Evolutionary conservation across 2,329 filamentous ascomycete genomes (phyloP), one percentile per base, ranked within the genome.

Genomic region (Aspergillus caelatus): DNA sequence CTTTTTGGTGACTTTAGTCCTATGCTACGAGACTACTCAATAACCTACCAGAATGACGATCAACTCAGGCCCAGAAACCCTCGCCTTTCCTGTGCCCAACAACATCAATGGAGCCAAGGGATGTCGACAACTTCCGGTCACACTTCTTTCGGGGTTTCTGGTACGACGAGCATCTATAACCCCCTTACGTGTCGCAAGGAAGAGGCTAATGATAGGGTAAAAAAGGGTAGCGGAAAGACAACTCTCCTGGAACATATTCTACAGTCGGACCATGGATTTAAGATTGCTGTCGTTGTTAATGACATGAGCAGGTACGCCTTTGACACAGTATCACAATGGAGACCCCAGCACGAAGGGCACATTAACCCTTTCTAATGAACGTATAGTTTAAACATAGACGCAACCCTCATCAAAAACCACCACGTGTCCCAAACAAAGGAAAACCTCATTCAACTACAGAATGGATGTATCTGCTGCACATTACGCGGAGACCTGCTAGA

Each of bases 381-480:
- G 8, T 30, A 0, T 32, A 86, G 85, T 0, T 79, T 90, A 57
- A 91, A 91, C 67, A 86, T 91, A 67, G 88, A 91, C 62, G 88
- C 88, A 0, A 82, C 86, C 6, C 77, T 89, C 0, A 86, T 90
- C 52, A 84, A 84, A 19, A 80, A 85, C 1, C 83, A 88, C 69
- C 83, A 82, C 28, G 76, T 89, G 41, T 85, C 84, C 2, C 83
- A 85, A 66, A 86, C 85, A 0, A 79, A 88, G 45, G 87, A 90
- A 67, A 89, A 90, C 66, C 81, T 91, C 36, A 86, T 91, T 19
- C 85, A 88, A 11, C 82, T 91, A 60, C 88, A 91, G 70, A 91
- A 91, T 65, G 89, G 90, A 11, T 92, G 90, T 67, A 93, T 93
- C 70, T 93, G 90, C 80, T 93, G 90, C 69, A 92, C 89, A 0